phyloP scores from a whole-genome alignment of 805 yeast genomes.

The Hanseniaspora thailandica region DNA sequence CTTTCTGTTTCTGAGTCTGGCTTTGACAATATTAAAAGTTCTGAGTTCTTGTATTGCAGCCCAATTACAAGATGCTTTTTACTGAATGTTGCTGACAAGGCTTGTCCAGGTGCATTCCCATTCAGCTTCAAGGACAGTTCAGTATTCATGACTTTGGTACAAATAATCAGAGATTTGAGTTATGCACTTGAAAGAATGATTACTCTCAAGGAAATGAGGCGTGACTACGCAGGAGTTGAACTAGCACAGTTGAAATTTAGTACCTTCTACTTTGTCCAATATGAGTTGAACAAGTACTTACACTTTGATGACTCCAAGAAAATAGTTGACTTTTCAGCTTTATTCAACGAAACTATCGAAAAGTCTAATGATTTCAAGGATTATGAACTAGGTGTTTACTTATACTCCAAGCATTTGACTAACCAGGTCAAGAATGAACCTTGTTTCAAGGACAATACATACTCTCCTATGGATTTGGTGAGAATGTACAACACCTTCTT shows the following conservation, averaged over 20 bases:
- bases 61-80: conserved; percentile 8
- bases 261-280: background rate
- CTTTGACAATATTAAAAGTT: conserved; percentile 1
- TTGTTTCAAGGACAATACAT: background rate
- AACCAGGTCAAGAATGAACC: background rate
- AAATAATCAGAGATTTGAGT: background rate
- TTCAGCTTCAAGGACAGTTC: background rate
- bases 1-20: conserved; percentile 9
- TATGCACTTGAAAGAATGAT: background rate
- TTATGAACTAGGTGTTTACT: conserved; percentile 5
- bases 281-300: background rate
- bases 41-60: conserved; percentile 7
- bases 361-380: background rate
- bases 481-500: conserved; percentile 1
- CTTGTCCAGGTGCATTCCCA: conserved; percentile 10
- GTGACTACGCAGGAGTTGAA: background rate
- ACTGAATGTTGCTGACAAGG: conserved; percentile 4
- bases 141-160: background rate
- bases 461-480: conserved; percentile 5
- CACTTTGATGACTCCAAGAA: background rate
- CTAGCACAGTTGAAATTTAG: background rate
- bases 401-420: background rate
- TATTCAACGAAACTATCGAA: background rate
- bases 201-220: background rate
- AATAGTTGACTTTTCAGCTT: background rate